Conservation (phyloP, 495 filamentous ascomycete genomes). For the Podospora sp. region DNA sequence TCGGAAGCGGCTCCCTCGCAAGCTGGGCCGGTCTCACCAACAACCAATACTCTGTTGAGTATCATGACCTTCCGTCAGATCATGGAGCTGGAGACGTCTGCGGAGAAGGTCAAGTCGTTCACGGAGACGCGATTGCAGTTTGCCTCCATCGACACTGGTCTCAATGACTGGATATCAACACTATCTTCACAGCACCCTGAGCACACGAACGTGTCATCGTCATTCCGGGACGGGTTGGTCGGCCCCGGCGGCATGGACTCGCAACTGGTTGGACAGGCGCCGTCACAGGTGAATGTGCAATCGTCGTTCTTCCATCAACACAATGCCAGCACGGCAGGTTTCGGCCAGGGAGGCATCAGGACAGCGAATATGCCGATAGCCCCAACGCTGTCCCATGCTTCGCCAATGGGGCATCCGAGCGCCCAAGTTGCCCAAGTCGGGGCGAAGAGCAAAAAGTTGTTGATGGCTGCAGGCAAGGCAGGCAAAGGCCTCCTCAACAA, state of each 20-base stretch:
- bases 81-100: conserved; percentile 58
- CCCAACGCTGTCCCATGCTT: conserved; percentile 26
- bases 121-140: conserved; percentile 71
- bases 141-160: conserved; percentile 69
- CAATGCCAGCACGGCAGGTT: conserved; percentile 34
- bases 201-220: conserved; percentile 35
- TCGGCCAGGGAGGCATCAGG: conserved; percentile 25
- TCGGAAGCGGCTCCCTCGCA: conserved; percentile 13
- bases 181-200: conserved; percentile 44
- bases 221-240: conserved; percentile 24
- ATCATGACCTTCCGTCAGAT: conserved; percentile 71
- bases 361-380: conserved; percentile 33
- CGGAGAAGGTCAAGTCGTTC: conserved; percentile 70
- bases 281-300: conserved; percentile 30
- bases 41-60: conserved; percentile 29
- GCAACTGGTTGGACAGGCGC: conserved; percentile 18
- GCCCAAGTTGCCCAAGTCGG: conserved; percentile 65
- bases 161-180: conserved; percentile 69
- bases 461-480: conserved; percentile 79
- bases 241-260: conserved; percentile 33
- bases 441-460: conserved; percentile 78
- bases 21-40: not conserved
- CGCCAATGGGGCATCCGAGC: conserved; percentile 41
- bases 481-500: conserved; percentile 87
- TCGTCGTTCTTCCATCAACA: conserved; percentile 55